Evolutionary conservation across 116 monocot species (phyloP), one percentile per base, ranked within the genome.

Genomic region (Trichopus zeylanicus): DNA sequence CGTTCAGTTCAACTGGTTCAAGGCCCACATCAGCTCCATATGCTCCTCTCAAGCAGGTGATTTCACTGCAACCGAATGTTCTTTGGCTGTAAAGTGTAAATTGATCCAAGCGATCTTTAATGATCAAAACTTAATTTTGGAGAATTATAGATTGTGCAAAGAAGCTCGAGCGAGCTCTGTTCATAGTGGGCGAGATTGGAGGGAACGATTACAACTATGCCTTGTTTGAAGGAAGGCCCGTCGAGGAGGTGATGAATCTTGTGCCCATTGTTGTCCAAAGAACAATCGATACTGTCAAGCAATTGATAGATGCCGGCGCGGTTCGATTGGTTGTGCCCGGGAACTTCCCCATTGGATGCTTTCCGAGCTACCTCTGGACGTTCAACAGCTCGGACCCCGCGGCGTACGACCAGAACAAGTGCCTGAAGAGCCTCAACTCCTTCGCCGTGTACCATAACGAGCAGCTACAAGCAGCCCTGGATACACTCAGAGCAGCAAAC

Each of bases 121-220:
- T 38, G 38, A 38, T 38, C 15, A 2, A 1, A 8, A 38, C 9
- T 38, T 12, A 5, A 48, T 4, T 6, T 56, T n/a, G 22, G 49
- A 29, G 10, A 7, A 32, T 27, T 39, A 9, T 19, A 83, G 73
- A 70, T 3, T 65, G 76, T 29, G 15, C 3, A 15, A 13, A 51
- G 7, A 9, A 13, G 42, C 31, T 80, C 0, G 26, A 55, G 61
- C 51, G 27, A 33, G 35, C 85, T 2, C 57, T 77, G 11, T 57
- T 86, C 61, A 31, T 81, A 11, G 65, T 86, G 21, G 85, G 85
- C 2, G 85, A 86, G 68, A 86, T 86, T 7, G 85, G 85, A 4
- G 81, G 85, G 1, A 86, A 86, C 31, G 80, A 85, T 28, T 85
- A 80, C 28, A 77, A 77, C 55, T 70, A 67, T 26, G 70, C 67